Evolutionary conservation across 2,329 filamentous ascomycete genomes (phyloP).

Genomic region (Sarocladiaceae sp.): DNA sequence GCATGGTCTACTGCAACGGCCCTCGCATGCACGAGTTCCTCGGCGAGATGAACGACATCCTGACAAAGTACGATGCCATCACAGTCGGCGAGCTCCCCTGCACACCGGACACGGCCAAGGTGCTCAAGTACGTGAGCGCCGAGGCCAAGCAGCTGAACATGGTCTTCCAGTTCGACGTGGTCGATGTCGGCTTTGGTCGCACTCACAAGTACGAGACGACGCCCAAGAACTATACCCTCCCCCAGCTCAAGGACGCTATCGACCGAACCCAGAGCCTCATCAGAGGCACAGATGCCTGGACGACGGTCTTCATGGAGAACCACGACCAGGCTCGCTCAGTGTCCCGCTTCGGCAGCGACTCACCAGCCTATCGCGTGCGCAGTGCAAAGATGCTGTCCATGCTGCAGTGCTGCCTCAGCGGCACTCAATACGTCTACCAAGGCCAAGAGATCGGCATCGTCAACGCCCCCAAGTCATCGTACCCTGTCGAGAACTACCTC

Average conservation of each 20-base stretch:
- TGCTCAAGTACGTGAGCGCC: conserved; percentile 54
- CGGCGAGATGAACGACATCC: conserved; percentile 56
- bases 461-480: conserved; percentile 52
- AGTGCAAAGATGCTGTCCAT: conserved; percentile 55
- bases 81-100: conserved; percentile 64
- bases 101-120: conserved; percentile 50
- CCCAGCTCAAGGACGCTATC: conserved; percentile 41
- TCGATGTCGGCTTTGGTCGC: conserved; percentile 51
- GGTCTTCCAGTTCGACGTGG: conserved; percentile 63
- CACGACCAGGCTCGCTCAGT: conserved; percentile 58
- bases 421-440: conserved; percentile 61
- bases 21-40: conserved; percentile 64
- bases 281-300: conserved; percentile 52
- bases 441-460: conserved; percentile 61
- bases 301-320: conserved; percentile 58
- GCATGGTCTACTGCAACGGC: conserved; percentile 58
- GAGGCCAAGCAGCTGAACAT: conserved; percentile 57
- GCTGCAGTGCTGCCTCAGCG: conserved; percentile 44
- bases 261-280: conserved; percentile 45
- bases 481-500: conserved; percentile 49
- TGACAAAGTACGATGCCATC: conserved; percentile 57
- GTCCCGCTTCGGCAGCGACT: conserved; percentile 45
- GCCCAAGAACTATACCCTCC: conserved; percentile 36
- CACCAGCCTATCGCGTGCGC: conserved; percentile 37
- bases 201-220: conserved; percentile 47